A percentile compares a stretch with the other conserved stretches of the same genome.
Conservation (phyloP, 2,329 filamentous ascomycete genomes). For the Trichoderma simmonsii region DNA sequence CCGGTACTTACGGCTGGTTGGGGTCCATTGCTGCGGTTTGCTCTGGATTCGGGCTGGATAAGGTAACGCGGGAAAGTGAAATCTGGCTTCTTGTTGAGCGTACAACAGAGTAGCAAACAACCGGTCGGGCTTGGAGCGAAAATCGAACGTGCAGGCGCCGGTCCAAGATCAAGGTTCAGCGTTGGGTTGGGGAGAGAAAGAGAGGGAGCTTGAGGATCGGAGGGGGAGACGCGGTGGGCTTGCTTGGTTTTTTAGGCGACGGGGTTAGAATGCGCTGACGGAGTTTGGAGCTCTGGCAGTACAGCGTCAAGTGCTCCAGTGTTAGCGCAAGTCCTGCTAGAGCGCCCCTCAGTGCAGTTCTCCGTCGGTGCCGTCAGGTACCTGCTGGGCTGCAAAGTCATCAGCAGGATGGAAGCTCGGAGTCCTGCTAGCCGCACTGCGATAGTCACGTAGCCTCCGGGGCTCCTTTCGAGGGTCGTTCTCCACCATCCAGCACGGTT, state of each 20-base stretch:
- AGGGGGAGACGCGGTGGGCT: slow-evolving; percentile 13
- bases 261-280: slow-evolving; percentile 17
- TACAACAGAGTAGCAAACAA: neutral
- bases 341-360: neutral
- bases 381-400: slow-evolving; percentile 7
- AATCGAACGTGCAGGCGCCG: neutral
- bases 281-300: slow-evolving; percentile 13
- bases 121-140: neutral
- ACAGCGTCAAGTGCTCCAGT: neutral
- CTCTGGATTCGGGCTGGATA: neutral
- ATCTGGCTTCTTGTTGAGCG: neutral
- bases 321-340: slow-evolving; percentile 8
- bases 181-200: slow-evolving; percentile 8
- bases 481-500: slow-evolving; percentile 1
- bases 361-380: slow-evolving; percentile 14
- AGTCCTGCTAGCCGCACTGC: neutral
- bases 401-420: neutral
- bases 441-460: neutral
- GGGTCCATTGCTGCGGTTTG: slow-evolving; percentile 20
- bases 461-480: neutral
- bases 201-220: slow-evolving; percentile 12
- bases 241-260: slow-evolving; percentile 13
- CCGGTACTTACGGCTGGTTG: slow-evolving; percentile 15
- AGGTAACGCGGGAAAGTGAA: neutral
- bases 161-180: neutral